Evolutionary conservation across 495 filamentous ascomycete species (phyloP), one percentile per base, ranked within the genome.

Genomic region (Penicillium fimorum): DNA sequence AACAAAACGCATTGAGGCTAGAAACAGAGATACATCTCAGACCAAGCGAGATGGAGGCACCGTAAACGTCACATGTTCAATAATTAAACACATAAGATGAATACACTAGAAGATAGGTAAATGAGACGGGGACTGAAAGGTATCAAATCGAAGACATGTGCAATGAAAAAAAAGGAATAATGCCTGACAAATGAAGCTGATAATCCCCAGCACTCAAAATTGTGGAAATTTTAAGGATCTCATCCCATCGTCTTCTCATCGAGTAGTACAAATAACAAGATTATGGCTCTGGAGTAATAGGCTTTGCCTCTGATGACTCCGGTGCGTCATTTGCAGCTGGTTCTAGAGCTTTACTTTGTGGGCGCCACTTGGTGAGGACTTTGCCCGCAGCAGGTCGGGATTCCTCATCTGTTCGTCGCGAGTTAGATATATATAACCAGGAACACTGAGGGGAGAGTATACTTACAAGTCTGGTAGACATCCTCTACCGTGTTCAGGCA

Each of bases 401-500:
- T 62, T 78, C 76, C 57, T 78, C 76, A 50, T 76, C 75, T 78
- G 42, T 25, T 18, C 10, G 8, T 20, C 15, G 45, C 15, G 32
- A 13, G 50, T 73, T 66, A 65, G 64, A 25, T 33, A 29, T 17
- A 15, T 38, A 32, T 38, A 3, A 32, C 38, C 9, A 15, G 13
- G 12, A 5, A n/a, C 5, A 45, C 47, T 22, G 3, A 43, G 20
- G 50, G 6, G 20, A 5, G 46, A 24, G 11, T 50, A 10, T 46
- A 54, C 72, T 57, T 68, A 78, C 75, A 74, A 54, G 87, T 90
- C 47, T 81, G 79, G 84, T 93, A 97, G 40, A 97, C 84, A 59
- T 91, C 89, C 66, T 92, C 88, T 20, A 97, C 72, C 0, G 85
- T 84, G 66, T 96, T 89, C 22, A 98, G 70, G 53, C 87, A 89